Percentiles rank a stretch among this genome's conserved stretches.
phyloP scores from a whole-genome alignment of 2,329 filamentous ascomycete species.

The Cercospora zeina region DNA sequence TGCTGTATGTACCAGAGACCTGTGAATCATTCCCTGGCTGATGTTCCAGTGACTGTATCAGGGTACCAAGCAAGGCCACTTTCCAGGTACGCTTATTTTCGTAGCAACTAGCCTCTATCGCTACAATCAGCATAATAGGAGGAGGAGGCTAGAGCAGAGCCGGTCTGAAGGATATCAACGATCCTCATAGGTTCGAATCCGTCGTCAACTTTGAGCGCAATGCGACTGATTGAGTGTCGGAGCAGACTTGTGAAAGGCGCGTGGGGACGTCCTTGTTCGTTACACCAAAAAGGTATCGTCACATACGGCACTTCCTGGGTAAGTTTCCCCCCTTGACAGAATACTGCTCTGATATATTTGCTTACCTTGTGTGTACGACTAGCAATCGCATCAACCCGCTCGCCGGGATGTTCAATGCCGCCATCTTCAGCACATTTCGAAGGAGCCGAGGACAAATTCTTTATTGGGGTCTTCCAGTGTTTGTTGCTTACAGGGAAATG shows the following conservation, averaged over 20 bases:
- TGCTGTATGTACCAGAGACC: neutral
- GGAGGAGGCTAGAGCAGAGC: neutral
- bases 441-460: conserved; percentile 82
- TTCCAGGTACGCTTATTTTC: too few relatives aligned
- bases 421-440: conserved; percentile 93
- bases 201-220: neutral
- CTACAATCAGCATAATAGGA: neutral
- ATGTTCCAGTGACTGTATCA: neutral
- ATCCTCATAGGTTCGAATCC: neutral
- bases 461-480: conserved; percentile 78
- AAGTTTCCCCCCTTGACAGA: neutral
- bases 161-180: conserved; percentile 13
- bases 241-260: conserved; percentile 20
- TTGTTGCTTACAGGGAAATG: conserved; percentile 78
- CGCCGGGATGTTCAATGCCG: conserved; percentile 72
- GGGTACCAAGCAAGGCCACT: too few relatives aligned
- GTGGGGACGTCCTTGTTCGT: conserved; percentile 35
- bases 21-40: neutral
- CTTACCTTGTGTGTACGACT: neutral
- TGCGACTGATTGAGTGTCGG: neutral
- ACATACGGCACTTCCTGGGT: conserved; percentile 69
- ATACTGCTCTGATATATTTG: neutral
- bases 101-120: neutral
- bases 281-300: conserved; percentile 60
- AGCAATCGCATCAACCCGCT: conserved; percentile 85